Conservation (phyloP, 2,329 filamentous ascomycete species). For the Beauveria caledonica region DNA sequence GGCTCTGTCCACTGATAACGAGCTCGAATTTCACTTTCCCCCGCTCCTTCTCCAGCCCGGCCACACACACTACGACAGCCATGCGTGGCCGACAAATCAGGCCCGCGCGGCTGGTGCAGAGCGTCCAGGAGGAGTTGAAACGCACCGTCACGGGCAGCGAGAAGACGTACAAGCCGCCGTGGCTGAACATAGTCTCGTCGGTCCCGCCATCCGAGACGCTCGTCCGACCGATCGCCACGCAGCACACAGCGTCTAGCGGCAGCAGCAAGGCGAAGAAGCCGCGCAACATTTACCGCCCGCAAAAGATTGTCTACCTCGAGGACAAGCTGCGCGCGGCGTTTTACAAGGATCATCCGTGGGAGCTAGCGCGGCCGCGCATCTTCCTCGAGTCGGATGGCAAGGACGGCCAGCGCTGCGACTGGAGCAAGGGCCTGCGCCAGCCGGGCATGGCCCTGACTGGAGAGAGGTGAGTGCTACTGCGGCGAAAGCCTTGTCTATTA, state of each 20-base stretch:
- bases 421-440: slow-evolving; percentile 69
- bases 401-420: slow-evolving; percentile 68
- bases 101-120: slow-evolving; percentile 39
- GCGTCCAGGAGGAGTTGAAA: slow-evolving; percentile 35
- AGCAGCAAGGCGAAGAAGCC: slow-evolving; percentile 39
- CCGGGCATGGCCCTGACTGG: slow-evolving; percentile 69
- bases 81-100: slow-evolving; percentile 38
- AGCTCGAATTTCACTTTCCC: neutral
- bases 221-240: slow-evolving; percentile 42
- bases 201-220: slow-evolving; percentile 52
- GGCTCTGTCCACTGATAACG: too few relatives aligned
- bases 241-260: slow-evolving; percentile 33
- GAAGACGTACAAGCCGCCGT: slow-evolving; percentile 31
- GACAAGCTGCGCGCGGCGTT: slow-evolving; percentile 74
- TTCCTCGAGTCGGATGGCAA: slow-evolving; percentile 80
- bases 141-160: slow-evolving; percentile 29
- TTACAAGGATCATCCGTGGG: slow-evolving; percentile 94
- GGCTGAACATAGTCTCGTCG: slow-evolving; percentile 42
- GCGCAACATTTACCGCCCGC: slow-evolving; percentile 72
- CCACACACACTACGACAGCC: slow-evolving; percentile 10
- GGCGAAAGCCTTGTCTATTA: neutral
- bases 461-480: slow-evolving; percentile 57
- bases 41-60: neutral
- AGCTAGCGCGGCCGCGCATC: slow-evolving; percentile 79
- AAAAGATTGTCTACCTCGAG: slow-evolving; percentile 71